Base-by-base conservation (phyloP, 495 filamentous ascomycete genomes). In the Penicillium waksmanii region DNA sequence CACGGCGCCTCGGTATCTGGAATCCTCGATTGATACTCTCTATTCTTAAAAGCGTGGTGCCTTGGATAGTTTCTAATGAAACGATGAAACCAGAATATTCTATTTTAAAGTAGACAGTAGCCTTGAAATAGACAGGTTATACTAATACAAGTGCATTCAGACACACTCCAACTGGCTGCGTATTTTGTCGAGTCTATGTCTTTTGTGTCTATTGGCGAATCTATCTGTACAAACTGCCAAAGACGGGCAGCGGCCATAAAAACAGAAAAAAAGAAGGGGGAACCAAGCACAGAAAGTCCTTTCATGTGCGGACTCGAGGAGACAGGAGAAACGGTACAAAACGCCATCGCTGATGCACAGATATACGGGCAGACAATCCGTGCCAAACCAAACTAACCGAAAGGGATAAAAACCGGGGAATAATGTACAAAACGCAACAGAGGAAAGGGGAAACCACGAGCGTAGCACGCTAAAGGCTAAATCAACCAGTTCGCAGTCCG, bases 261-360 rank as follows among this genome's bases (percentile, higher is more conserved):
- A 38, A 6, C 35, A 17, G 5, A 25, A n/a, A 53, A 15, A 12
- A 31, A 1, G 27, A 8, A 2, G 8, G 27, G 8, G 8, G 8
- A 9, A 31, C 27, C 5, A 31, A 31, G 8, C 27, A 31, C 27
- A 31, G 8, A 3, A 7, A 31, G 8, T 31, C 27, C 6, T 31
- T 31, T 31, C 8, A 31, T 31, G 27, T 31, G 3, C 27, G 27
- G 27, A 31, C 27, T 31, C 13, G 51, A 42, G 2, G 40, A 18
- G 12, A 38, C 27, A 15, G 15, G 55, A 27, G 46, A 13, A 46
- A 42, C 17, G 43, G 35, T 31, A 19, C 33, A 49, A 62, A 73
- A 73, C 69, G 66, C 74, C 72, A 61, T 65, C 66, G 70, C 66
- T 68, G 60, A 71, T 72, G 65, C 70, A 74, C 65, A 69, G 63